Percentiles rank a stretch among this genome's conserved stretches.
Evolutionary conservation across 1,284 basidiomycete genomes (phyloP).

Genomic region (Cerioporus squamosus): DNA sequence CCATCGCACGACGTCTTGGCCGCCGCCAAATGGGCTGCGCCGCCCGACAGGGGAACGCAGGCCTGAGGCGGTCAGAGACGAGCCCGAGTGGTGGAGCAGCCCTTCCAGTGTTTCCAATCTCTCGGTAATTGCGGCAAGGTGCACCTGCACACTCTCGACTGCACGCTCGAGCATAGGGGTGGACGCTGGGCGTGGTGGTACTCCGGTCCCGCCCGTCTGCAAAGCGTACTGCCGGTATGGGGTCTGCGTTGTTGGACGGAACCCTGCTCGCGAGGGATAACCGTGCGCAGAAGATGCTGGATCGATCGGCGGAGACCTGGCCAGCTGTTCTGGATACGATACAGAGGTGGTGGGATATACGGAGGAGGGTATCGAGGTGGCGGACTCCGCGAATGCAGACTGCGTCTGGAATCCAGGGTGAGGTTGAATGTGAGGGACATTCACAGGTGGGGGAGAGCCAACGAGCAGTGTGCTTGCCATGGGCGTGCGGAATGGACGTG

Average conservation of each 20-base stretch:
- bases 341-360: constrained; percentile 36
- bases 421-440: constrained; percentile 61
- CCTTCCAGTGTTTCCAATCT: constrained; percentile 79
- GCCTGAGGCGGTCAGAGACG: constrained; percentile 30
- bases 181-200: constrained; percentile 31
- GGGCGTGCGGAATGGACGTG: constrained; percentile 78
- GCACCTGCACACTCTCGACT: constrained; percentile 85
- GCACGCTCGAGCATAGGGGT: constrained; percentile 62
- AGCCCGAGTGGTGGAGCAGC: constrained; percentile 39
- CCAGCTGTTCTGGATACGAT: constrained; percentile 37
- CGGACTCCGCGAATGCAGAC: constrained; percentile 68
- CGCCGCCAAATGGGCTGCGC: constrained; percentile 44
- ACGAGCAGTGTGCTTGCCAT: constrained; percentile 61
- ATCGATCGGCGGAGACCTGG: constrained; percentile 30
- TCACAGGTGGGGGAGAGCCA: constrained; percentile 53
- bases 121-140: constrained; percentile 89
- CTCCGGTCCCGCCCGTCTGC: constrained; percentile 8
- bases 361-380: constrained; percentile 44
- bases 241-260: constrained; percentile 40
- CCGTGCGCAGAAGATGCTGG: constrained; percentile 38
- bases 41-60: constrained; percentile 20
- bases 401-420: constrained; percentile 70
- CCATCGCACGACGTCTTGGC: constrained; percentile 48
- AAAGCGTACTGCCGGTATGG: constrained; percentile 40
- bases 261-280: constrained; percentile 30